Percentiles rank a stretch among this genome's conserved stretches.
Evolutionary conservation across 148 eudicot species (phyloP).

Genomic region (Camellia lanceoleosa): DNA sequence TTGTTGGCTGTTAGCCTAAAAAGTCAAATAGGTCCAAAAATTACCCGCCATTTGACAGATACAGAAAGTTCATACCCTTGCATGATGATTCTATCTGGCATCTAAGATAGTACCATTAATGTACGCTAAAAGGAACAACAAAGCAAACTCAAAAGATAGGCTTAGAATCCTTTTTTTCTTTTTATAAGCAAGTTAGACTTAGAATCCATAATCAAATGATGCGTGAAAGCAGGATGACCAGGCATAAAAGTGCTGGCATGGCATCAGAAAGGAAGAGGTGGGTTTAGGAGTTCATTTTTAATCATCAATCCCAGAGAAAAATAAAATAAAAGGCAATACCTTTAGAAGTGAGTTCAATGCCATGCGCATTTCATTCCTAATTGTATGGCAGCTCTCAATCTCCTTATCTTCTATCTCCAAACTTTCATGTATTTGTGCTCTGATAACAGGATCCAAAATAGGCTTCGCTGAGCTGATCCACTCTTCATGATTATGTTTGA

Average conservation of each 20-base stretch:
- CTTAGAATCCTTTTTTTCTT: no score
- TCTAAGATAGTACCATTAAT: background rate
- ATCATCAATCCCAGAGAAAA: background rate
- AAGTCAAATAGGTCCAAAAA: background rate
- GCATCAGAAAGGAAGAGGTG: background rate
- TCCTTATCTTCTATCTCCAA: conserved; percentile 46
- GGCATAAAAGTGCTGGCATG: background rate
- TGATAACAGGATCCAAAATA: conserved; percentile 46
- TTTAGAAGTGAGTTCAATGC: conserved; percentile 73
- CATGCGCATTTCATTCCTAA: conserved; percentile 69
- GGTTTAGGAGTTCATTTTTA: background rate
- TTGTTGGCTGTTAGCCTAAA: background rate
- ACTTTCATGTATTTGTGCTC: conserved; percentile 38
- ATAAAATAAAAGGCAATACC: conserved; percentile 34
- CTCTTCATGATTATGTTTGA: conserved; percentile 63
- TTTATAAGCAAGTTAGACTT: background rate
- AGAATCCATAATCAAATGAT: conserved; percentile 2
- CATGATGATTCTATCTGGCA: background rate
- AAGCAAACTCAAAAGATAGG: background rate
- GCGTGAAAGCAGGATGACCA: background rate
- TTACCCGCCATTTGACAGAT: background rate
- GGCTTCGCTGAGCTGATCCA: conserved; percentile 78
- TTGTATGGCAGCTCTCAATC: conserved; percentile 48
- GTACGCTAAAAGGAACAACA: background rate
- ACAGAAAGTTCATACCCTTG: conserved; percentile 5